Evolutionary conservation across 225 moss, liverwort and hornwort genomes (phyloP).

Genomic region (Thuidium tamariscinum): DNA sequence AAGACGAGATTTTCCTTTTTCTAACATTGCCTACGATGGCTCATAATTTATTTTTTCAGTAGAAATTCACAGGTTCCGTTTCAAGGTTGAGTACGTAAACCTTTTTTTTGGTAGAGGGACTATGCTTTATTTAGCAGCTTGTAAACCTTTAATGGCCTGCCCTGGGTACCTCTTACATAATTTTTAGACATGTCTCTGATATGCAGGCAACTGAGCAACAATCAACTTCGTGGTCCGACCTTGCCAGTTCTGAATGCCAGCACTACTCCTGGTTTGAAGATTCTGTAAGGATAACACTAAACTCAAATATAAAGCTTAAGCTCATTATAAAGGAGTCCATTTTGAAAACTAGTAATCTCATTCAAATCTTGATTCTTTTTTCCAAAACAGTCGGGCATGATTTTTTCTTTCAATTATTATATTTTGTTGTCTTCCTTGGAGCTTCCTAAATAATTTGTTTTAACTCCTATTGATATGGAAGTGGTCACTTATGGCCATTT

Average conservation of each 20-base stretch:
- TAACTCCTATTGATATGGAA: not conserved
- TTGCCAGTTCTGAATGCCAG: constrained; percentile 17
- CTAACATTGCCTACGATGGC: not conserved
- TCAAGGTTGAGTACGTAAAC: not conserved
- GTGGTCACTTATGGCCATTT: not conserved
- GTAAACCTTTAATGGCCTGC: not conserved
- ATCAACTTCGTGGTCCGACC: constrained; percentile 1
- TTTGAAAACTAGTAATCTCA: not conserved
- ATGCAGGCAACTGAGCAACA: constrained; percentile 25
- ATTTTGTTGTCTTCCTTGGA: not conserved
- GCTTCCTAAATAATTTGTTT: not conserved
- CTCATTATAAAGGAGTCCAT: not conserved
- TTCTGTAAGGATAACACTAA: not conserved
- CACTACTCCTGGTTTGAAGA: constrained; percentile 8
- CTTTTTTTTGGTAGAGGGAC: not conserved
- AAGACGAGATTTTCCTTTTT: not conserved
- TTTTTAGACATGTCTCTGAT: not conserved
- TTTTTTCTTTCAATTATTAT: not conserved
- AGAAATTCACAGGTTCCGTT: not conserved
- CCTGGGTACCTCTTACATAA: not conserved
- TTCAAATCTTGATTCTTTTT: not conserved
- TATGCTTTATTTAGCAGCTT: not conserved
- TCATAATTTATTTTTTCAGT: not conserved
- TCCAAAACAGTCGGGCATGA: not conserved
- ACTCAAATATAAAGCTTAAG: not conserved